Evolutionary conservation across 2,329 filamentous ascomycete species (phyloP).

Genomic region (Harringtonia aguacate): DNA sequence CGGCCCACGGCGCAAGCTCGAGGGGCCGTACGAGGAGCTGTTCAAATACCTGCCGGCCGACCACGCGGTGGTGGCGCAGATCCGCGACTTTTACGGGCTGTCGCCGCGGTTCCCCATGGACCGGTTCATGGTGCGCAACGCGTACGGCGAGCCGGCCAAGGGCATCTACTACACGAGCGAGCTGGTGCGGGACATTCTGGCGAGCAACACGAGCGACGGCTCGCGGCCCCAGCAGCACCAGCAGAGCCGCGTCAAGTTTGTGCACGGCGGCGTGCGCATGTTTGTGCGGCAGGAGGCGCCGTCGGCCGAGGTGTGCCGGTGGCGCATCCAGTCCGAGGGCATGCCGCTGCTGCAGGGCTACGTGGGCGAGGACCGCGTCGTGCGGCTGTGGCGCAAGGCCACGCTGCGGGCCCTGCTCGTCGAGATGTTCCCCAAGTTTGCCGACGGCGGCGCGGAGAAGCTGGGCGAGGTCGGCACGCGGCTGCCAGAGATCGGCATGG

Average conservation of each 20-base stretch:
- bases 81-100: conserved; percentile 77
- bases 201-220: conserved; percentile 77
- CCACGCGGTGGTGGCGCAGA: conserved; percentile 65
- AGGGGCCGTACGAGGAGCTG: conserved; percentile 66
- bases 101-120: conserved; percentile 77
- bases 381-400: conserved; percentile 64
- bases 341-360: conserved; percentile 86
- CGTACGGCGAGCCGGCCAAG: conserved; percentile 75
- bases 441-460: conserved; percentile 59
- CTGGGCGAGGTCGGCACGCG: conserved; percentile 83
- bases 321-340: conserved; percentile 93
- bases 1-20: conserved; percentile 28
- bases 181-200: conserved; percentile 75
- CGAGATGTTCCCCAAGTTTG: conserved; percentile 93
- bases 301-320: conserved; percentile 74
- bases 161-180: conserved; percentile 93
- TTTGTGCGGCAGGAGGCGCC: conserved; percentile 97
- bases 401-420: conserved; percentile 76
- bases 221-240: conserved; percentile 2
- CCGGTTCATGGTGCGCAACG: conserved; percentile 94
- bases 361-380: conserved; percentile 66
- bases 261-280: conserved; percentile 97
- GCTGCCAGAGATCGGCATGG: conserved; percentile 70
- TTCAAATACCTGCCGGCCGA: conserved; percentile 79
- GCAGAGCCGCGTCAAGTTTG: conserved; percentile 62